Conservation (phyloP, 2,329 filamentous ascomycete species). For the Verticillium dahliae region DNA sequence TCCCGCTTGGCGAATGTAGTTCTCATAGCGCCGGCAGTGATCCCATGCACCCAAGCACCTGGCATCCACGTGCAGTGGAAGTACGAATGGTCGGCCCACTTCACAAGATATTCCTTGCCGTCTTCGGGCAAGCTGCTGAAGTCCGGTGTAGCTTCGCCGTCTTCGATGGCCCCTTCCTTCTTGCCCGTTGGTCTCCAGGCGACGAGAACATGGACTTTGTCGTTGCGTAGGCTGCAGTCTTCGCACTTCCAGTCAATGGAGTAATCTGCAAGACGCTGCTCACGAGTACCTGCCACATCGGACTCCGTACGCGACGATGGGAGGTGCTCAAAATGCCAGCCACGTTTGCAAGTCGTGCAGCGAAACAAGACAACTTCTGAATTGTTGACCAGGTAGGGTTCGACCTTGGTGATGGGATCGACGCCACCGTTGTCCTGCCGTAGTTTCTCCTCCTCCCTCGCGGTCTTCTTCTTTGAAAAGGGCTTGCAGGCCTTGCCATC, state of each 20-base stretch:
- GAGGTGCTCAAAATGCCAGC: slow-evolving; percentile 80
- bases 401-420: slow-evolving; percentile 66
- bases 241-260: slow-evolving; percentile 70
- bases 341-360: slow-evolving; percentile 69
- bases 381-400: slow-evolving; percentile 64
- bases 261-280: slow-evolving; percentile 66
- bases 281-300: slow-evolving; percentile 24
- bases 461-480: slow-evolving; percentile 66
- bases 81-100: slow-evolving; percentile 78
- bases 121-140: slow-evolving; percentile 34
- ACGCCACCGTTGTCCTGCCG: slow-evolving; percentile 71
- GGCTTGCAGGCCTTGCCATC: slow-evolving; percentile 64
- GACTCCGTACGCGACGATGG: slow-evolving; percentile 31
- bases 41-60: slow-evolving; percentile 81
- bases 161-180: slow-evolving; percentile 17
- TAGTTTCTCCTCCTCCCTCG: slow-evolving; percentile 76
- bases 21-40: slow-evolving; percentile 57
- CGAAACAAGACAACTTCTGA: slow-evolving; percentile 72
- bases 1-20: slow-evolving; percentile 70
- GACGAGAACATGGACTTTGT: slow-evolving; percentile 71
- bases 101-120: slow-evolving; percentile 86
- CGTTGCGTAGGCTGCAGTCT: slow-evolving; percentile 59
- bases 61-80: slow-evolving; percentile 81
- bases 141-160: neutral
- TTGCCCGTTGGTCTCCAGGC: slow-evolving; percentile 75